Percentiles rank a stretch among this genome's conserved stretches.
phyloP scores from a whole-genome alignment of 495 filamentous ascomycete genomes.

The Aspergillus olivimuriae region DNA sequence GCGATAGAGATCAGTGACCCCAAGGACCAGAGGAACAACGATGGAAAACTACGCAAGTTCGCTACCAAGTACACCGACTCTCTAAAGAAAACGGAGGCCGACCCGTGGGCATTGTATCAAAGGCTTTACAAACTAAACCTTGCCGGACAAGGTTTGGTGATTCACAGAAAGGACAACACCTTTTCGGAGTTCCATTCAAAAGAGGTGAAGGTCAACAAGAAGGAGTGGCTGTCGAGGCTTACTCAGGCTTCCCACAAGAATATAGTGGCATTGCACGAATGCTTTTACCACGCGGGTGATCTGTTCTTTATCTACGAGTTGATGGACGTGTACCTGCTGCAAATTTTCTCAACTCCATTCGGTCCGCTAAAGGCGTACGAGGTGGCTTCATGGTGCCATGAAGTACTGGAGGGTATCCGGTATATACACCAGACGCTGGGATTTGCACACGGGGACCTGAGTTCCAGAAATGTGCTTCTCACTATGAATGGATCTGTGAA shows the following conservation, averaged over 20 bases:
- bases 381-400: slow-evolving; percentile 9
- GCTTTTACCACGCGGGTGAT: slow-evolving; percentile 2
- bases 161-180: slow-evolving; percentile 5
- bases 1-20: no score
- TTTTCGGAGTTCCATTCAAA: slow-evolving; percentile 5
- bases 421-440: slow-evolving; percentile 5
- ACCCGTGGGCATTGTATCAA: slow-evolving; percentile 4
- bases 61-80: not conserved
- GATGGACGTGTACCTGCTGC: slow-evolving; percentile 8
- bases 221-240: slow-evolving; percentile 1
- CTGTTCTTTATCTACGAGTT: slow-evolving; percentile 12
- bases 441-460: slow-evolving; percentile 6
- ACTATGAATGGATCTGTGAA: slow-evolving; percentile 6
- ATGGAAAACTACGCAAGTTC: not conserved
- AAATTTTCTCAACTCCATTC: slow-evolving; percentile 11
- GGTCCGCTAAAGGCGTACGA: slow-evolving; percentile 10
- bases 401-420: slow-evolving; percentile 5
- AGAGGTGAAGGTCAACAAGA: not conserved
- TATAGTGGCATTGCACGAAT: slow-evolving; percentile 6
- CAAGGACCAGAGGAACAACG: not conserved
- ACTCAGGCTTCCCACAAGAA: slow-evolving; percentile 4
- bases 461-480: slow-evolving; percentile 4
- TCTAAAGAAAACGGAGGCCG: slow-evolving; percentile 1
- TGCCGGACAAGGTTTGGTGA: slow-evolving; percentile 2
- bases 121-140: slow-evolving; percentile 7